Conservation (phyloP, 768 basidiomycete genomes). For the Pleurotus eryngii region DNA sequence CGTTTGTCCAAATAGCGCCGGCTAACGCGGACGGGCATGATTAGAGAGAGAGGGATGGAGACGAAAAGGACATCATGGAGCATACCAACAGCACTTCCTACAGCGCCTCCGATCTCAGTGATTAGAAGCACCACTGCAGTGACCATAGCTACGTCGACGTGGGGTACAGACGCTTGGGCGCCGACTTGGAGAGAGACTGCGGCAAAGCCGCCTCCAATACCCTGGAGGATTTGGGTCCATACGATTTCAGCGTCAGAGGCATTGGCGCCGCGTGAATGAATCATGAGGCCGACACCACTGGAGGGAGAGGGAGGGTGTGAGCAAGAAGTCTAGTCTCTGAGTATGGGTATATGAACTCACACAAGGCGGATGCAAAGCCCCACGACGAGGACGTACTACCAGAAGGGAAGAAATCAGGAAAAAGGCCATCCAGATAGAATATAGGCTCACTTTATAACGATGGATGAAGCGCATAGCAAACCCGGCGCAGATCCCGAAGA, state of each 20-base stretch:
- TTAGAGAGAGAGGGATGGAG: neutral
- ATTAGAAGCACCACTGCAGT: constrained; percentile 66
- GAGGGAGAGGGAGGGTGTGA: neutral
- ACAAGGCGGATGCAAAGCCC: constrained; percentile 60
- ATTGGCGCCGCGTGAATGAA: constrained; percentile 63
- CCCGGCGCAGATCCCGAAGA: constrained; percentile 64
- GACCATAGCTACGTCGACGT: constrained; percentile 62
- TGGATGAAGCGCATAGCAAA: constrained; percentile 47
- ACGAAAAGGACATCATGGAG: constrained; percentile 11
- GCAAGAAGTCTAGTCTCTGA: neutral
- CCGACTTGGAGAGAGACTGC: constrained; percentile 53
- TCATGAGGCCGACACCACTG: constrained; percentile 66
- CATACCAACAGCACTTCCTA: constrained; percentile 60
- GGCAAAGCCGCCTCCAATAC: constrained; percentile 71
- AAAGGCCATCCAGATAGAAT: neutral
- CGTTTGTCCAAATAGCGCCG: constrained; percentile 62
- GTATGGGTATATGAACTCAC: constrained; percentile 20
- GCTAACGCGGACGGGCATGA: constrained; percentile 26
- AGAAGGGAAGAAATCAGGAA: no score
- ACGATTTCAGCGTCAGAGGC: constrained; percentile 55
- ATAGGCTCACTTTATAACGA: constrained; percentile 48
- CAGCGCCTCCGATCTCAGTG: constrained; percentile 66
- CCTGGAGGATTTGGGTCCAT: constrained; percentile 68
- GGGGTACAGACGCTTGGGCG: constrained; percentile 64
- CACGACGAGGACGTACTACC: constrained; percentile 43